Base-by-base conservation (phyloP, 2,329 filamentous ascomycete genomes). In the Diaporthe capsici region DNA sequence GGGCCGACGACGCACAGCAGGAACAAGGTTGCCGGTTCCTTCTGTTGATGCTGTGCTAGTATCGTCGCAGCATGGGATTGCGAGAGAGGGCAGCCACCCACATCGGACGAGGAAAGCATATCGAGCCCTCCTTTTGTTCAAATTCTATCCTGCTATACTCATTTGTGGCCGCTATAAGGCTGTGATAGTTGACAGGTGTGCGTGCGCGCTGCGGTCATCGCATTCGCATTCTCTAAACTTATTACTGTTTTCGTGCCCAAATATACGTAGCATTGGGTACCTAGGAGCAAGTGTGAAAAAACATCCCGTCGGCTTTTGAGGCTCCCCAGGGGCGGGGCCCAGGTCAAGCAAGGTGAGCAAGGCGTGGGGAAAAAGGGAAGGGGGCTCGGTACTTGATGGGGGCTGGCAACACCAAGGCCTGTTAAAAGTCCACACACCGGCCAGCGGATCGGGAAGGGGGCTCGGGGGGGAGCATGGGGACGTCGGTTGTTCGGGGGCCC, bases 341-440 rank as follows among this genome's bases (percentile, higher is more conserved):
- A 44, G 58, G 58, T 63, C 42, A 65, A 17, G 13, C 65, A 39
- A 68, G 47, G 65, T 53, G 47, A 68, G 47, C 13, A 8, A 28
- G 17, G 63, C 61, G 63, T 68, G 65, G 47, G 65, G 47, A 39
- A 68, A 68, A 37, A 47, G 6, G 44, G 34, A 42, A 42, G 10
- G 44, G 31, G 47, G 22, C 47, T 68, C 31, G 65, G 65, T 68
- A 68, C 65, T 68, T 53, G 65, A 28, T 1, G 44, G 63, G 55
- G 57, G 63, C 44, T 68, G 63, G 34, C 47, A 37, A 42, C 34
- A 34, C 47, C n/a, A 37, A 68, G 34, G 22, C 31, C 47, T 39
- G 65, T 39, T 53, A 53, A 53, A 68, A 68, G 47, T 53, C 49
- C 31, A 55, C 31, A 55, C 34, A 55, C 49, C 65, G n/a, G 65